Base-by-base conservation (phyloP, 352 stramenopile genomes). In the Phytophthora agathidicida region DNA sequence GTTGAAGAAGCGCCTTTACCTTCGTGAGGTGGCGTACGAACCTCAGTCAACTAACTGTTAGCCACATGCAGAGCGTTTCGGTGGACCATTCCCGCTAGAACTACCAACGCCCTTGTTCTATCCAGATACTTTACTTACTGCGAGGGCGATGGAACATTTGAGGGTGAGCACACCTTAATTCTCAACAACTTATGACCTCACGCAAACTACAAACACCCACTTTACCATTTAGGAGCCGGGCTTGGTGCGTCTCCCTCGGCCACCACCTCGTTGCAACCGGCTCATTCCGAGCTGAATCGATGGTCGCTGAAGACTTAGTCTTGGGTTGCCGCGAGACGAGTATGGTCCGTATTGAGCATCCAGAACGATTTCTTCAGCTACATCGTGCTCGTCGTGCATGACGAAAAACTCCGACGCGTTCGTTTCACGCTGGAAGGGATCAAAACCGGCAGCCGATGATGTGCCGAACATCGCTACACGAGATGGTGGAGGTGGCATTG, bases 401-500 rank as follows among this genome's bases (percentile, higher is more conserved):
- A 78, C 73, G 38, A 82, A 88, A 60, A 86, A 86, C 28, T 74
- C 72, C 16, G 75, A 84, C 22, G 65, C 62, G 20, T 62, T 53
- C 30, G 49, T 42, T 10, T 73, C 70, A 13, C 63, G 65, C 9
- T 67, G 26, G 60, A 88, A 88, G 46, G 78, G 78, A 41, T 88
- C 78, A 45, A 77, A 71, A 2, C 65, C 65, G 4, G 61, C 68
- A 8, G 56, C 68, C 13, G 53, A 45, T n/a, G 71, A 81, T 10
- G 60, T 78, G 48, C 78, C 78, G 35, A 83, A 88, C 78, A 90
- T 88, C n/a, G 75, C 77, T 42, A 90, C 80, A 60, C 80, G 80
- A 42, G 73, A 70, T 7, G 80, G 80, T 7, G 80, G 74, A 7
- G 74, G 74, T 1, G 74, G 74, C 65, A 79, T 54, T 7, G 74